A percentile compares a stretch with the other conserved stretches of the same genome.
Evolutionary conservation across 805 yeast genomes (phyloP).

Genomic region (Zygosaccharomyces bisporus): DNA sequence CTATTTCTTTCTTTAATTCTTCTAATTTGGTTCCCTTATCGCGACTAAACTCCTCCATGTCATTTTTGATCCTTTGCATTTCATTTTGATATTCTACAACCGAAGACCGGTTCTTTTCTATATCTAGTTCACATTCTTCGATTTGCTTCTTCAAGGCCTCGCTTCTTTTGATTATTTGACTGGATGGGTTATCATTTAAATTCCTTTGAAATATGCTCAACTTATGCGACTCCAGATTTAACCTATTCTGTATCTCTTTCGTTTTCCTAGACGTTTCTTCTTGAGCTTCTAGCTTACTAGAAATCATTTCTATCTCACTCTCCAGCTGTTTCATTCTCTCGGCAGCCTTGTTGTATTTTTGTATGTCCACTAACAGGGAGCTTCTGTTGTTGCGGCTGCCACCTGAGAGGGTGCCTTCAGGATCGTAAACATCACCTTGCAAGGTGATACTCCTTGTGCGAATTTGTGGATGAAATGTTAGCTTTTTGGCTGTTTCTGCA

Average conservation of each 20-base stretch:
- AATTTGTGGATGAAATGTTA: slow-evolving; percentile 82
- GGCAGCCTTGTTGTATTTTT: slow-evolving; percentile 51
- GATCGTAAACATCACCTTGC: slow-evolving; percentile 94
- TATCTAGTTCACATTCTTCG: slow-evolving; percentile 37
- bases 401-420: slow-evolving; percentile 93
- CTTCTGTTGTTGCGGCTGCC: slow-evolving; percentile 70
- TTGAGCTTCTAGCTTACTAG: slow-evolving; percentile 41
- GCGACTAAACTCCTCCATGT: slow-evolving; percentile 73
- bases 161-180: slow-evolving; percentile 50
- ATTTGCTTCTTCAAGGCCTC: slow-evolving; percentile 47
- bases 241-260: slow-evolving; percentile 52
- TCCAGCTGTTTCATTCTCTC: slow-evolving; percentile 41
- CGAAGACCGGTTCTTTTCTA: slow-evolving; percentile 37
- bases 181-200: slow-evolving; percentile 52
- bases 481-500: slow-evolving; percentile 79
- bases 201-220: slow-evolving; percentile 52
- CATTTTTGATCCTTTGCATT: slow-evolving; percentile 57
- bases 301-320: slow-evolving; percentile 41
- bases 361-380: slow-evolving; percentile 61
- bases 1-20: slow-evolving; percentile 54
- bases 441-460: slow-evolving; percentile 80
- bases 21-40: slow-evolving; percentile 80
- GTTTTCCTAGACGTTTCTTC: slow-evolving; percentile 47
- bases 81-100: slow-evolving; percentile 40
- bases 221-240: slow-evolving; percentile 57